These are phyloP conservation scores for Penicillium sp. DNA, from an alignment of 2,329 filamentous ascomycete species.

Conservation along the genomic window DNA sequence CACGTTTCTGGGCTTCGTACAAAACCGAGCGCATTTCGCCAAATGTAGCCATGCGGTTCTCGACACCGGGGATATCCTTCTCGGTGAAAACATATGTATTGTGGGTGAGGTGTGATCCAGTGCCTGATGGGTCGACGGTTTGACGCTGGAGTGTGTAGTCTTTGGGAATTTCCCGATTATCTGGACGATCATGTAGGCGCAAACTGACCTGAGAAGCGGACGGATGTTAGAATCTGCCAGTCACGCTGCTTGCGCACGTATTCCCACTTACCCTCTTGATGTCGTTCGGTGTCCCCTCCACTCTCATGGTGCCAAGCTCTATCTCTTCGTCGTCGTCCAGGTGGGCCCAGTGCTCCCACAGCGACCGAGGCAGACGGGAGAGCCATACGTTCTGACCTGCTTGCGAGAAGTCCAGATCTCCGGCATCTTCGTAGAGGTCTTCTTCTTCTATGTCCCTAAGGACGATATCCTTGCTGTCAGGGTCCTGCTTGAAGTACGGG, in stretches of 20 bases:
- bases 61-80: conserved; percentile 80
- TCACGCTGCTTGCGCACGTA: background rate
- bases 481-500: conserved; percentile 41
- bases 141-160: conserved; percentile 80
- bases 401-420: conserved; percentile 59
- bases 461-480: conserved; percentile 37
- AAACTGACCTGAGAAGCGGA: conserved; percentile 59
- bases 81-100: conserved; percentile 94
- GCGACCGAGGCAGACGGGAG: conserved; percentile 71
- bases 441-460: conserved; percentile 53
- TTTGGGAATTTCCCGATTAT: conserved; percentile 75
- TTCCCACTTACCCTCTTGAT: conserved; percentile 43
- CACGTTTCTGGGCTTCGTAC: conserved; percentile 46
- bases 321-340: conserved; percentile 80
- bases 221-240: conserved; percentile 16
- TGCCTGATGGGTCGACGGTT: conserved; percentile 46
- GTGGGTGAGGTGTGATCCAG: conserved; percentile 51
- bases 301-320: conserved; percentile 69
- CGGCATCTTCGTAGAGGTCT: conserved; percentile 67
- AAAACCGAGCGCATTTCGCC: conserved; percentile 46
- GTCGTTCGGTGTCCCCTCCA: conserved; percentile 55
- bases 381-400: conserved; percentile 60
- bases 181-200: conserved; percentile 64
- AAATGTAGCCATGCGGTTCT: conserved; percentile 44
- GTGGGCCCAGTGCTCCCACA: conserved; percentile 76